Base-by-base conservation (phyloP, 2,329 filamentous ascomycete species). In the Hymenotorrendiella dingleyae region DNA sequence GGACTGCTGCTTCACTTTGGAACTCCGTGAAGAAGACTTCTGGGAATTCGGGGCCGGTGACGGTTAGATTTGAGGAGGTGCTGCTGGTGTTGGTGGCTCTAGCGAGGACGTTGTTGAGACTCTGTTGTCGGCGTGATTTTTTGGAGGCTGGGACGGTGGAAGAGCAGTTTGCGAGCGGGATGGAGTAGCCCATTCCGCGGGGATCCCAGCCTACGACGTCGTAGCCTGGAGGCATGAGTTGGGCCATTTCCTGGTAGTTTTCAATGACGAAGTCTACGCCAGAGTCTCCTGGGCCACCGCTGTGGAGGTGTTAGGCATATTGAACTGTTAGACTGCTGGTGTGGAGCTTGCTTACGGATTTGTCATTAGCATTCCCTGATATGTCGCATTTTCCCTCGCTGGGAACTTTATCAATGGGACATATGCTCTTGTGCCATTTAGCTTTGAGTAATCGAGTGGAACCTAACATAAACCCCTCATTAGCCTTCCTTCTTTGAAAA, bases 1-100 rank as follows among this genome's bases (percentile, higher is more conserved):
- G 50, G 1, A 67, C 63, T 17, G 21, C 14, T 6, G 19, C 9
- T 11, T 11, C 19, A 5, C 16, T 6, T 4, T 22, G 4, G 16
- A 22, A 17, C 6, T 36, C 33, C 14, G 12, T 21, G n/a, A 22
- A 36, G 23, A 36, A 36, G 10, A 6, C 8, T 6, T 22, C 16
- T 9, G 33, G 33, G 11, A 36, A 21, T 5, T 11, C 9, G 7
- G 17, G 33, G 7, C 33, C 33, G 7, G 19, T 17, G 5, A 23
- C 11, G 5, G 10, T 20, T n/a, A n/a, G n/a, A n/a, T n/a, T n/a
- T n/a, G n/a, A n/a, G n/a, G n/a, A n/a, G n/a, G n/a, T n/a, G n/a
- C n/a, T n/a, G n/a, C n/a, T n/a, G n/a, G n/a, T n/a, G n/a, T n/a
- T n/a, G n/a, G n/a, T n/a, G n/a, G n/a, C n/a, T n/a, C n/a, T n/a